A percentile compares a stretch with the other conserved stretches of the same genome.
These are phyloP conservation scores for Solanum raphanifolium DNA, from an alignment of 257 asterid genomes.

Conservation along the genomic window DNA sequence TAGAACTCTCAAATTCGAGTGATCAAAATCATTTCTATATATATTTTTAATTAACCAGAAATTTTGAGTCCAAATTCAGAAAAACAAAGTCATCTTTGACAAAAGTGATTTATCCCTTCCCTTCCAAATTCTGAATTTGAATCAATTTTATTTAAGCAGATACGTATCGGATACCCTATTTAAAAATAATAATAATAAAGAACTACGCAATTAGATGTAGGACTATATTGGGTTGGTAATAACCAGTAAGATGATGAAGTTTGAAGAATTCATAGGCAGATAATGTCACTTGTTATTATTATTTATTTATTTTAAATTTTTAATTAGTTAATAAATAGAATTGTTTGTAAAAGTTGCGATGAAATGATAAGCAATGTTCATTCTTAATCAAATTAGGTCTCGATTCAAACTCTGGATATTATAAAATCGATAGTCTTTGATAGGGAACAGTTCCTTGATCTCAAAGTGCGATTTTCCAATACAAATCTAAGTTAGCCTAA, in stretches of 20 bases:
- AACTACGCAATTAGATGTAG: neutral
- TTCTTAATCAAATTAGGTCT: neutral
- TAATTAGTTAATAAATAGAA: neutral
- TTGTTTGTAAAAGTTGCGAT: neutral
- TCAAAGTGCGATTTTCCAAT: neutral
- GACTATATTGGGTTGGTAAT: neutral
- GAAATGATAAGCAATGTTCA: neutral
- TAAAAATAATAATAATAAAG: neutral
- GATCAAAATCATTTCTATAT: neutral
- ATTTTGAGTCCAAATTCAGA: rapidly evolving
- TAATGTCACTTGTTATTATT: neutral
- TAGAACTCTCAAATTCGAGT: neutral
- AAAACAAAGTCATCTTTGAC: neutral
- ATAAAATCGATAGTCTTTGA: neutral
- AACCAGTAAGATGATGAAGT: neutral
- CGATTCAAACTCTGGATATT: neutral
- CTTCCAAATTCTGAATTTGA: neutral
- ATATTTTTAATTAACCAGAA: neutral
- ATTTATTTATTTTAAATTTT: neutral
- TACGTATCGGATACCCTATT: neutral
- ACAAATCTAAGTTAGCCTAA: neutral
- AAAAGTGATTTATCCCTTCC: neutral
- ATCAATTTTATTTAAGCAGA: neutral
- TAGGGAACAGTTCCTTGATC: neutral
- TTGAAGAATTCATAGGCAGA: neutral